Base-by-base conservation (phyloP, 805 yeast genomes). In the Cyberlindnera misumaiensis region DNA sequence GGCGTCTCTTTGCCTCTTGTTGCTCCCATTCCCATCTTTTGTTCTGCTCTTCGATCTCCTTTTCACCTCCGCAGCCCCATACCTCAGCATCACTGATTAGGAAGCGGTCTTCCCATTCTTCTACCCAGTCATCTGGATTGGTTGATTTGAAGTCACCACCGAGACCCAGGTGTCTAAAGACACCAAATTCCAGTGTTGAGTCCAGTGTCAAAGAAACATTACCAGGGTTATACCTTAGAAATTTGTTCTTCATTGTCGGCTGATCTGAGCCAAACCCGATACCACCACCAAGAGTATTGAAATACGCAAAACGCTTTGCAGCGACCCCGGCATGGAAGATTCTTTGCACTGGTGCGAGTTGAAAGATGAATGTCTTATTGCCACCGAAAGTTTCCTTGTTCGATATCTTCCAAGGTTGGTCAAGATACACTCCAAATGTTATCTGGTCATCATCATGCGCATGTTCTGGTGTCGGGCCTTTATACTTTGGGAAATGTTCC, bases 11-110 rank as follows among this genome's bases (percentile, higher is more conserved):
- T 0, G 95, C 95, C 55, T 87, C 96, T 35, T 77, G 67, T 53
- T 81, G 83, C 55, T 90, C 97, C 96, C 96, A 88, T 49, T 81
- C 88, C 93, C 95, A 83, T 43, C 73, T 73, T 50, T 73, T 75
- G 33, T 71, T 65, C 60, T 89, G 96, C 44, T 82, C 89, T 24
- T 73, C 80, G 34, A 88, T 62, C 47, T 86, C 95, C 43, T 79
- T 75, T 9, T 73, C 77, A 7, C 85, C 77, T 1, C 97, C 97
- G 41, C 87, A 73, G 0, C 97, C 97, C 89, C 93, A 84, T 0
- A 88, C 95, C 55, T 89, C 96, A 18, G 89, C 63, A 46, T 83
- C 89, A 5, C 79, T 75, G 7, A 90, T 74, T 39, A 70, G 55
- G 50, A 90, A 77, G 35, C 86, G 63, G 43, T 81, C 79, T 55